These are phyloP conservation scores for Salvia hispanica DNA, from an alignment of 257 asterid genomes.

Conservation along the genomic window DNA sequence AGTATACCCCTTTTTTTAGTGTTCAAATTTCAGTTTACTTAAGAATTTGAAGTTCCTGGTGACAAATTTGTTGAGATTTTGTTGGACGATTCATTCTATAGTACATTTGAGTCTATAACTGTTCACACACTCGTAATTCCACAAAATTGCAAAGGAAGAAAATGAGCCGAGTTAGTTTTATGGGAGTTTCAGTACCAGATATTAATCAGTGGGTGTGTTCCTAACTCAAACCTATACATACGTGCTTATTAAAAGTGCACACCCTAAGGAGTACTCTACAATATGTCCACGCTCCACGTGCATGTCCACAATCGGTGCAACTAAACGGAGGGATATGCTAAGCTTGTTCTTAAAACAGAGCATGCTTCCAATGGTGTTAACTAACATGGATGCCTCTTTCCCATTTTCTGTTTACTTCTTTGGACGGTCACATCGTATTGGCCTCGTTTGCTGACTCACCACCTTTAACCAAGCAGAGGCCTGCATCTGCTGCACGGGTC, in stretches of 20 bases:
- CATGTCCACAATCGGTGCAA: too few species aligned
- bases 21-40: background rate
- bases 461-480: too few species aligned
- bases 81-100: slow-evolving; percentile 3
- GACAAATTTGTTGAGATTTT: background rate
- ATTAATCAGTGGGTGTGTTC: background rate
- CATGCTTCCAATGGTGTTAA: too few species aligned
- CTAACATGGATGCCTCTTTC: too few species aligned
- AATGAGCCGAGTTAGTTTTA: background rate
- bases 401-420: too few species aligned
- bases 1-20: slow-evolving; percentile 8
- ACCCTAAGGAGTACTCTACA: background rate
- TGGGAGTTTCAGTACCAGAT: background rate
- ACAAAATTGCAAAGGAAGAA: too few species aligned
- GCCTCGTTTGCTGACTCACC: too few species aligned
- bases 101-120: background rate
- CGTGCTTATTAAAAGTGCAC: background rate
- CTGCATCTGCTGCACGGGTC: too few species aligned
- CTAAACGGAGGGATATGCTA: too few species aligned
- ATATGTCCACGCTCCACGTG: background rate
- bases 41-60: background rate
- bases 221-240: background rate
- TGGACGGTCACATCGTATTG: too few species aligned
- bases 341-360: too few species aligned
- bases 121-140: background rate